These are phyloP conservation scores for Plenodomus tracheiphilus DNA, from an alignment of 2,329 filamentous ascomycete species.

Conservation along the genomic window DNA sequence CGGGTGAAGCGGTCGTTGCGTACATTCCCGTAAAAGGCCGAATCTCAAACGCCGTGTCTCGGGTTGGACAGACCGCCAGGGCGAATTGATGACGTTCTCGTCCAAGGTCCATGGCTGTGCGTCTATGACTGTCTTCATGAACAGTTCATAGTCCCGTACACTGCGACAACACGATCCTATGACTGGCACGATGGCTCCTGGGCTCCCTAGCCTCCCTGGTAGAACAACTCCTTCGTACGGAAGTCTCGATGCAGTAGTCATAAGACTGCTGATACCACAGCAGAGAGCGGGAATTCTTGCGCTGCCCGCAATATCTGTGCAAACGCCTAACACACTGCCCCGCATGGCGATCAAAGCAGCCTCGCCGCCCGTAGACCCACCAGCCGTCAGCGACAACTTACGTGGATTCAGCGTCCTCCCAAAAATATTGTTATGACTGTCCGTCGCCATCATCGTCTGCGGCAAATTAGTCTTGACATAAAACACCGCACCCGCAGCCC, in stretches of 20 bases:
- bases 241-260: constrained; percentile 57
- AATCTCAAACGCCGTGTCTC: constrained; percentile 45
- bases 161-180: constrained; percentile 51
- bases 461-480: constrained; percentile 60
- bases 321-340: constrained; percentile 63
- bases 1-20: constrained; percentile 55
- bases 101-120: constrained; percentile 54
- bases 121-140: constrained; percentile 48
- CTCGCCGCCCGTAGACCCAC: constrained; percentile 69
- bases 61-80: constrained; percentile 49
- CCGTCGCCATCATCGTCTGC: constrained; percentile 52
- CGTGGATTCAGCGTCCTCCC: constrained; percentile 66
- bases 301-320: constrained; percentile 63
- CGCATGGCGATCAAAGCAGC: constrained; percentile 62
- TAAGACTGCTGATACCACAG: constrained; percentile 52
- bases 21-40: constrained; percentile 55
- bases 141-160: constrained; percentile 46
- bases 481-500: constrained; percentile 52
- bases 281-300: constrained; percentile 89
- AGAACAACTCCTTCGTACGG: constrained; percentile 46
- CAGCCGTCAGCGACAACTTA: constrained; percentile 63
- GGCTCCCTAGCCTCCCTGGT: constrained; percentile 36
- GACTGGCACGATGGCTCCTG: constrained; percentile 39
- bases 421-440: constrained; percentile 64
- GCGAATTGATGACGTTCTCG: constrained; percentile 45